These are phyloP conservation scores for Neurospora tetraspora DNA, from an alignment of 495 filamentous ascomycete species.

Conservation along the genomic window DNA sequence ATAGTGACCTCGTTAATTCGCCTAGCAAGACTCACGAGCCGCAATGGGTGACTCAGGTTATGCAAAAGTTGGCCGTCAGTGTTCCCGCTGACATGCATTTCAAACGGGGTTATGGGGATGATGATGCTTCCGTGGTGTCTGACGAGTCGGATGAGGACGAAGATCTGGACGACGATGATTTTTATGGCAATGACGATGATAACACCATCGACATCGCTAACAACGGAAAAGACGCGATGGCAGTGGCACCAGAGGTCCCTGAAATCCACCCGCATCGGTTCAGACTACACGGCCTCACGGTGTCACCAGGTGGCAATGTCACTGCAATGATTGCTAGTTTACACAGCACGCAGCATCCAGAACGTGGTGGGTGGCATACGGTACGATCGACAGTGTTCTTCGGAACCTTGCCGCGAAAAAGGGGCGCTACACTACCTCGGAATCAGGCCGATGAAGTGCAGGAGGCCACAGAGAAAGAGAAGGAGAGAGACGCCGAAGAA, in stretches of 20 bases:
- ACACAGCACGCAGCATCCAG: constrained; percentile 29
- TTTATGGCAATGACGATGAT: constrained; percentile 9
- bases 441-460: neutral
- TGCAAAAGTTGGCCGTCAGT: constrained; percentile 26
- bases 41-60: constrained; percentile 33
- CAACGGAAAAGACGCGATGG: constrained; percentile 6
- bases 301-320: constrained; percentile 33
- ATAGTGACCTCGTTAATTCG: neutral
- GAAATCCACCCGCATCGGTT: constrained; percentile 33
- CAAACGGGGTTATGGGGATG: constrained; percentile 11
- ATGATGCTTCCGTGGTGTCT: constrained; percentile 15
- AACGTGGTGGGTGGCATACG: constrained; percentile 34
- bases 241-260: constrained; percentile 19
- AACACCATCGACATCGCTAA: constrained; percentile 7
- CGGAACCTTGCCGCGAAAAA: constrained; percentile 15
- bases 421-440: neutral
- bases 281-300: constrained; percentile 34
- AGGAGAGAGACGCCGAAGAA: neutral
- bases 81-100: constrained; percentile 20
- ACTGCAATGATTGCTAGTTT: constrained; percentile 28
- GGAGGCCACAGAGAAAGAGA: neutral
- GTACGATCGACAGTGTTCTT: constrained; percentile 31
- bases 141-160: constrained; percentile 14
- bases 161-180: constrained; percentile 8
- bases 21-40: constrained; percentile 8